Conservation (phyloP, 208 protist genomes). For the Leishmania braziliensis region DNA sequence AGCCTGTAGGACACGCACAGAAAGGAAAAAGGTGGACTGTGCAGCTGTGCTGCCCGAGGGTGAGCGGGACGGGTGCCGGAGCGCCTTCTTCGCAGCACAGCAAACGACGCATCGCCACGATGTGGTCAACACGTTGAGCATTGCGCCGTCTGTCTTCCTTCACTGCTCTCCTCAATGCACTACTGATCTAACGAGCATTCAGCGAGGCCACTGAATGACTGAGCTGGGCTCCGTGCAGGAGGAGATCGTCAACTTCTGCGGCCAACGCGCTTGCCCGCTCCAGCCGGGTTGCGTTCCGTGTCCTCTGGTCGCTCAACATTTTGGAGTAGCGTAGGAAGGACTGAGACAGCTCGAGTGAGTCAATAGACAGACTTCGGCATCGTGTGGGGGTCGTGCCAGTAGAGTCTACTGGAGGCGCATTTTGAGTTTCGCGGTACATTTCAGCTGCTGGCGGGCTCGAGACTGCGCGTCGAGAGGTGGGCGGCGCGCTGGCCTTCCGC, state of each 20-base stretch:
- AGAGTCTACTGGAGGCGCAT: background rate
- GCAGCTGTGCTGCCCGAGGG: background rate
- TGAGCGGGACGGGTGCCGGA: background rate
- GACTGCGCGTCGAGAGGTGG: background rate
- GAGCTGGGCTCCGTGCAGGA: slow-evolving; percentile 32
- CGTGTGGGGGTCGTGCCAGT: slow-evolving; percentile 8
- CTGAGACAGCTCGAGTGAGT: slow-evolving; percentile 52
- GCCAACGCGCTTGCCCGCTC: slow-evolving; percentile 33
- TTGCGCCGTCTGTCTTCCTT: background rate
- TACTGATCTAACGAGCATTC: background rate
- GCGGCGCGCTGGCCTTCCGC: background rate
- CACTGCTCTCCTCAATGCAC: background rate
- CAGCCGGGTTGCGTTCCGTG: slow-evolving; percentile 40
- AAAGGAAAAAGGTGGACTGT: background rate
- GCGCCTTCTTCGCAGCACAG: background rate
- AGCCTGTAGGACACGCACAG: background rate
- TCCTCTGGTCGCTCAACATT: slow-evolving; percentile 40
- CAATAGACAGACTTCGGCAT: slow-evolving; percentile 24
- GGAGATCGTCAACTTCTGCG: slow-evolving; percentile 58
- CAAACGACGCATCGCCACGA: background rate
- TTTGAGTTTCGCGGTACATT: background rate
- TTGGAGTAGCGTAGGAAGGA: slow-evolving; percentile 62
- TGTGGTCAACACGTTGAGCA: background rate
- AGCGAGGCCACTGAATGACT: background rate
- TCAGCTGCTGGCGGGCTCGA: background rate